A percentile compares a stretch with the other conserved stretches of the same genome.
Conservation (phyloP, 768 basidiomycete genomes). For the Coprinopsis marcescibilis region DNA sequence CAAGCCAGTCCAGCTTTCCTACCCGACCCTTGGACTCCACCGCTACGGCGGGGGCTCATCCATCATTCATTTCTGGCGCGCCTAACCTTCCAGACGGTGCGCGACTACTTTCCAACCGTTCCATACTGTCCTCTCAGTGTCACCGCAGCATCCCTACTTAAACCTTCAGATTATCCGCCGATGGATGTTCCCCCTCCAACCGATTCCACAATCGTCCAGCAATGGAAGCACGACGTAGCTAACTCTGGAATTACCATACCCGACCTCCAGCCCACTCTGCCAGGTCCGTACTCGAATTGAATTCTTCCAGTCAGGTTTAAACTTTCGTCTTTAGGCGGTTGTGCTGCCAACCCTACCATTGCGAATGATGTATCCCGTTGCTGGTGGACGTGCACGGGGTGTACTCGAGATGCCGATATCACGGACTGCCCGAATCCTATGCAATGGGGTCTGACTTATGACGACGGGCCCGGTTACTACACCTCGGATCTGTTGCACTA, state of each 20-base stretch:
- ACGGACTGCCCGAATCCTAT: conserved; percentile 65
- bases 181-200: conserved; percentile 58
- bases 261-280: too few species aligned
- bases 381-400: conserved; percentile 82
- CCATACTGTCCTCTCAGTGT: neutral
- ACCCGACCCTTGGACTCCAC: conserved; percentile 44
- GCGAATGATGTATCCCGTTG: conserved; percentile 49
- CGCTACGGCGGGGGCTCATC: conserved; percentile 42
- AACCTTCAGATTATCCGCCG: conserved; percentile 55
- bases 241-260: conserved; percentile 47
- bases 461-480: conserved; percentile 78
- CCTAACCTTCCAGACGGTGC: conserved; percentile 55
- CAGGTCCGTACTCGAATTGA: conserved; percentile 24
- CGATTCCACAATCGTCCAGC: conserved; percentile 56
- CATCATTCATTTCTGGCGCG: conserved; percentile 48
- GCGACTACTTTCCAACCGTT: conserved; percentile 2
- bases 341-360: conserved; percentile 54
- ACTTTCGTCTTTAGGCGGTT: conserved; percentile 39
- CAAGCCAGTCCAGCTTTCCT: conserved; percentile 33
- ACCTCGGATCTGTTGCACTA: conserved; percentile 71
- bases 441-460: conserved; percentile 54
- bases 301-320: conserved; percentile 3
- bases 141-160: conserved; percentile 34
- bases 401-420: conserved; percentile 63
- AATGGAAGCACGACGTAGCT: conserved; percentile 64